phyloP scores from a whole-genome alignment of 148 eudicot species.

The Cornus controversa region DNA sequence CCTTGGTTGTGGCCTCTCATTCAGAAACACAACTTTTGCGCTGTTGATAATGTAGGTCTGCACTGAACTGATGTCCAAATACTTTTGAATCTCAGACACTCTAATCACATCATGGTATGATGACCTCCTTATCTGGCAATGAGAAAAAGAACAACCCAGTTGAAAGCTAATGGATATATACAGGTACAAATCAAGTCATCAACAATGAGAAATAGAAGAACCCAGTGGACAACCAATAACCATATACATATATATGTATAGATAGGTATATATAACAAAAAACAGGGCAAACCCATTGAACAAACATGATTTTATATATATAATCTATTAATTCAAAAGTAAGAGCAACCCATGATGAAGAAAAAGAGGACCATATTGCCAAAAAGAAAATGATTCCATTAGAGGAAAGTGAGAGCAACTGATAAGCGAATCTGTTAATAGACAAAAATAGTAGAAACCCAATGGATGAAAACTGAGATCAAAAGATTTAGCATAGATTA shows the following conservation, averaged over 20 bases:
- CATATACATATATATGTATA: too few relatives aligned
- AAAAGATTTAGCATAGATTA: neutral
- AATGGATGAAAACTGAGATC: neutral
- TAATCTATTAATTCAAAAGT: too few relatives aligned
- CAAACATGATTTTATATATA: too few relatives aligned
- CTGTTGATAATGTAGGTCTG: slow-evolving; percentile 93
- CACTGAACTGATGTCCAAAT: slow-evolving; percentile 65
- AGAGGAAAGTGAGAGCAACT: neutral
- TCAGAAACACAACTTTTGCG: slow-evolving; percentile 83
- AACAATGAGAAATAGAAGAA: neutral
- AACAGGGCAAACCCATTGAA: neutral
- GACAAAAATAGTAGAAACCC: neutral
- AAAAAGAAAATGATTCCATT: neutral
- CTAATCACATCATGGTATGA: slow-evolving; percentile 96
- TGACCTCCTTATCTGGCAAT: slow-evolving; percentile 76
- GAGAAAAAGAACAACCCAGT: neutral
- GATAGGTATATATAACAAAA: neutral
- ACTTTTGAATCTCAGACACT: slow-evolving; percentile 81
- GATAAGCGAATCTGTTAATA: neutral
- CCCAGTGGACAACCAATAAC: neutral
- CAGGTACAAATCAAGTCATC: neutral
- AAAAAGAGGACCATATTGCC: neutral
- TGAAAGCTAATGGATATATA: neutral
- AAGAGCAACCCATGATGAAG: neutral
- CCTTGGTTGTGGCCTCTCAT: slow-evolving; percentile 90